Evolutionary conservation across 768 basidiomycete genomes (phyloP).

Genomic region (Exidia glandulosa): DNA sequence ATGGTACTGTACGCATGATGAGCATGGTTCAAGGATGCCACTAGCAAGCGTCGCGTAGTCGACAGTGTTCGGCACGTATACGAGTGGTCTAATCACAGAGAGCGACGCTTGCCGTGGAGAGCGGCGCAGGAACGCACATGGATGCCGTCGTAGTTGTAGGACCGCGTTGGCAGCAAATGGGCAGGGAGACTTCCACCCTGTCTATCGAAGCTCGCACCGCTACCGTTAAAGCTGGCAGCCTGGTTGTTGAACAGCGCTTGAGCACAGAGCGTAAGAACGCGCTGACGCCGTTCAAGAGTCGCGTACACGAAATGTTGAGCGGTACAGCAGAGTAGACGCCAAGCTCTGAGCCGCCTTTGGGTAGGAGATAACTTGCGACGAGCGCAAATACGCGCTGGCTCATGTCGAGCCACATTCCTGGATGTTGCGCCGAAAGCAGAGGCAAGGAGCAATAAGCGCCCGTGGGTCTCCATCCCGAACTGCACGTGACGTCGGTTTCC

Average conservation of each 20-base stretch:
- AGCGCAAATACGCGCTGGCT: background rate
- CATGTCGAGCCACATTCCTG: background rate
- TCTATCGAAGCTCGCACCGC: background rate
- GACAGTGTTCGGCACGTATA: too few relatives aligned
- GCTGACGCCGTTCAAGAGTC: background rate
- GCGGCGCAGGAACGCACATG: background rate
- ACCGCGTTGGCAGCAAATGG: background rate
- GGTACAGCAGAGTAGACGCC: background rate
- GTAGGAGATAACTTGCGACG: background rate
- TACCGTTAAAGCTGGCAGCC: background rate
- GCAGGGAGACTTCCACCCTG: background rate
- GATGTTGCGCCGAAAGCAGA: too few relatives aligned
- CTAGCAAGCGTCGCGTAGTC: background rate
- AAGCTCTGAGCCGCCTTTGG: background rate
- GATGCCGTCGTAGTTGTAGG: background rate
- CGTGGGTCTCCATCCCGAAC: too few relatives aligned
- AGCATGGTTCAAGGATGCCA: background rate
- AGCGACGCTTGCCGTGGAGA: too few relatives aligned
- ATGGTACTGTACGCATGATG: slow-evolving; percentile 24
- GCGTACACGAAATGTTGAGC: background rate
- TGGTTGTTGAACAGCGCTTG: background rate
- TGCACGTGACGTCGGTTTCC: too few relatives aligned
- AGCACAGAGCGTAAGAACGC: background rate
- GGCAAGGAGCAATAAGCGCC: too few relatives aligned
- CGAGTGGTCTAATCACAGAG: too few relatives aligned